phyloP scores from a whole-genome alignment of 2,329 filamentous ascomycete species.

The Aphanoascus verrucosus region DNA sequence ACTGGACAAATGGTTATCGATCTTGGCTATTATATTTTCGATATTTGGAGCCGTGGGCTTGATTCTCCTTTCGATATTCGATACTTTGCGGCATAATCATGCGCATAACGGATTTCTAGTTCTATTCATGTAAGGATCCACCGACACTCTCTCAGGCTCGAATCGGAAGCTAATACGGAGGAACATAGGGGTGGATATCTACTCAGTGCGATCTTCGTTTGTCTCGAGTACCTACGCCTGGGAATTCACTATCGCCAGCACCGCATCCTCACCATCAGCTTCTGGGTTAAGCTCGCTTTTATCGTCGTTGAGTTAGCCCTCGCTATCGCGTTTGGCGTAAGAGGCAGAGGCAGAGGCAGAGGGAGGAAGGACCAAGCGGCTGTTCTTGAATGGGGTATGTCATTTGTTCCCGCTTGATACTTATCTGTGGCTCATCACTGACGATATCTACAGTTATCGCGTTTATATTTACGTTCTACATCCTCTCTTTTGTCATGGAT shows the following conservation, averaged over 20 bases:
- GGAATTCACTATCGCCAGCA: slow-evolving; percentile 65
- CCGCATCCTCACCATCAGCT: slow-evolving; percentile 62
- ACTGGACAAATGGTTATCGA: slow-evolving; percentile 31
- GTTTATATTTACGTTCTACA: slow-evolving; percentile 78
- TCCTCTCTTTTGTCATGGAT: slow-evolving; percentile 78
- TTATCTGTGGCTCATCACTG: neutral
- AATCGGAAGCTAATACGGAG: neutral
- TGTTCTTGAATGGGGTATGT: slow-evolving; percentile 58
- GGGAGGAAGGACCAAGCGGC: slow-evolving; percentile 56
- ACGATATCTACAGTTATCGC: slow-evolving; percentile 45
- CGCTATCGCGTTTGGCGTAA: slow-evolving; percentile 53
- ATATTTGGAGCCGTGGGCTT: slow-evolving; percentile 67
- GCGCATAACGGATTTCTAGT: slow-evolving; percentile 67
- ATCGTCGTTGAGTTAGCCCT: slow-evolving; percentile 69
- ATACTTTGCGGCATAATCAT: slow-evolving; percentile 57
- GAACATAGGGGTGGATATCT: slow-evolving; percentile 56
- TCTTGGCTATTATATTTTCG: slow-evolving; percentile 47
- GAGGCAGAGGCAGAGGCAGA: slow-evolving; percentile 34
- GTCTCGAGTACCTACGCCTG: slow-evolving; percentile 78
- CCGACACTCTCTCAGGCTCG: neutral
- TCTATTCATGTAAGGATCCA: slow-evolving; percentile 55
- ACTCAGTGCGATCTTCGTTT: slow-evolving; percentile 75
- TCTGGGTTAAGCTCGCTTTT: slow-evolving; percentile 79
- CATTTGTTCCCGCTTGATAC: neutral
- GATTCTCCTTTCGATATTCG: slow-evolving; percentile 74